Evolutionary conservation across 192 early-diverging fungal species (phyloP).

Genomic region (Gonapodya prolifera): DNA sequence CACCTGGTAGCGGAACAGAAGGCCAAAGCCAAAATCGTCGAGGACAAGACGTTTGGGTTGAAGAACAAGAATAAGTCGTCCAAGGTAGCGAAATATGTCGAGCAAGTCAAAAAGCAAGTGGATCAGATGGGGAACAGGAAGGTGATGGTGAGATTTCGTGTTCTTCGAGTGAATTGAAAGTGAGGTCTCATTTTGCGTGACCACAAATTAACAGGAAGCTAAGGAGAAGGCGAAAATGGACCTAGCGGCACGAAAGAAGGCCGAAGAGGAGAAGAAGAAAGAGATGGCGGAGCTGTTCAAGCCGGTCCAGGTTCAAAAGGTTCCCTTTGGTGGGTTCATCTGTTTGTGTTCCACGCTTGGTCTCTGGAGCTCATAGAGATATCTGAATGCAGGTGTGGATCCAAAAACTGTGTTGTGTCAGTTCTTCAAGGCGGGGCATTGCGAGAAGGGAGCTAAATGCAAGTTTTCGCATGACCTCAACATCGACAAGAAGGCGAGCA

Average conservation of each 20-base stretch:
- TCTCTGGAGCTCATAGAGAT: background rate
- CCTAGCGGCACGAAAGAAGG: constrained; percentile 51
- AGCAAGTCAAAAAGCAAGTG: constrained; percentile 81
- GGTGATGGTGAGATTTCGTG: constrained; percentile 16
- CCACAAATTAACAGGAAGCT: constrained; percentile 27
- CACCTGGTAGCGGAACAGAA: constrained; percentile 25
- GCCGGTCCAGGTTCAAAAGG: constrained; percentile 79
- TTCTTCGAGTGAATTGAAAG: constrained; percentile 14
- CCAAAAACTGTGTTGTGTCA: constrained; percentile 91
- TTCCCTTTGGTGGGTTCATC: constrained; percentile 67
- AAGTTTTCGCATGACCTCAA: constrained; percentile 96
- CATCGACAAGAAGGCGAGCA: constrained; percentile 75
- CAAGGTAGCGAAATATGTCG: constrained; percentile 82
- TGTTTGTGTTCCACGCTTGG: background rate
- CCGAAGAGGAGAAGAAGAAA: constrained; percentile 76
- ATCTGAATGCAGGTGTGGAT: constrained; percentile 50
- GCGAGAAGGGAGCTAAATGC: constrained; percentile 83
- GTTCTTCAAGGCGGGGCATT: constrained; percentile 82
- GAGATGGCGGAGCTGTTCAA: constrained; percentile 87
- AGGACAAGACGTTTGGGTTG: constrained; percentile 96
- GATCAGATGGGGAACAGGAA: constrained; percentile 24
- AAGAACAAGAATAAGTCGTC: constrained; percentile 97
- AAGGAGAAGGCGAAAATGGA: constrained; percentile 52
- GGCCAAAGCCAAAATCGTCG: constrained; percentile 68
- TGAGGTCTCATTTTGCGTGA: background rate